phyloP scores from a whole-genome alignment of 2,329 filamentous ascomycete genomes.

The Beauveria bassiana region DNA sequence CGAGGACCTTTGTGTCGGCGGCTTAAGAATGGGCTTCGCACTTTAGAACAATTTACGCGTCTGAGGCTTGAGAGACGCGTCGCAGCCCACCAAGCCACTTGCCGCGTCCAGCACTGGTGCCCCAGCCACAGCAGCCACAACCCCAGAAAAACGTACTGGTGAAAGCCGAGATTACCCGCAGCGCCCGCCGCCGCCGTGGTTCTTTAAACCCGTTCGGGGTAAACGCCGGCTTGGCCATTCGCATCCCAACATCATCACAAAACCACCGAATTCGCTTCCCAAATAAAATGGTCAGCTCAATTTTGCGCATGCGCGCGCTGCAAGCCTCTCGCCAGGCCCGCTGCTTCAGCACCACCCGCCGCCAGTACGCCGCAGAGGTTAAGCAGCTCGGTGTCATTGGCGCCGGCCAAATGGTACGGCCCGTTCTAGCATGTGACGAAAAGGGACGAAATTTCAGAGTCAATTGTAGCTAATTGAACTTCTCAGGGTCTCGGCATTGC shows the following conservation, averaged over 20 bases:
- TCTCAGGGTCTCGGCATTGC: slow-evolving; percentile 86
- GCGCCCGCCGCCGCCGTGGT: slow-evolving; percentile 13
- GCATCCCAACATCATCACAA: slow-evolving; percentile 9
- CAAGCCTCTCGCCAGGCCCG: slow-evolving; percentile 35
- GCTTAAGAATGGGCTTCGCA: neutral
- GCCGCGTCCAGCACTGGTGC: no score
- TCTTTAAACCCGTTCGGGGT: neutral
- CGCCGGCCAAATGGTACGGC: slow-evolving; percentile 84
- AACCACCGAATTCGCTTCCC: slow-evolving; percentile 10
- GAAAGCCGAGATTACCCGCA: slow-evolving; percentile 38
- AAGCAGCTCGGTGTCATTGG: slow-evolving; percentile 88
- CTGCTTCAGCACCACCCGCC: slow-evolving; percentile 62
- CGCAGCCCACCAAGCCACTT: neutral
- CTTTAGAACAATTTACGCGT: slow-evolving; percentile 15
- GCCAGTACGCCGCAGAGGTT: slow-evolving; percentile 59
- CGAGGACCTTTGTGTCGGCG: neutral
- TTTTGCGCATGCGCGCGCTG: slow-evolving; percentile 30
- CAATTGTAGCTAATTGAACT: slow-evolving; percentile 16
- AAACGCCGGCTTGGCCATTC: neutral
- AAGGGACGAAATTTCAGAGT: slow-evolving; percentile 10
- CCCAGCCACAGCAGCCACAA: neutral
- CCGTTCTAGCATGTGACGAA: slow-evolving; percentile 28
- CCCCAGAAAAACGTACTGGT: neutral
- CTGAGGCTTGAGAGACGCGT: slow-evolving; percentile 4
- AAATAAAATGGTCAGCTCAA: slow-evolving; percentile 34